Conservation (phyloP, 805 yeast genomes). For the Dipodascopsis tothii region DNA sequence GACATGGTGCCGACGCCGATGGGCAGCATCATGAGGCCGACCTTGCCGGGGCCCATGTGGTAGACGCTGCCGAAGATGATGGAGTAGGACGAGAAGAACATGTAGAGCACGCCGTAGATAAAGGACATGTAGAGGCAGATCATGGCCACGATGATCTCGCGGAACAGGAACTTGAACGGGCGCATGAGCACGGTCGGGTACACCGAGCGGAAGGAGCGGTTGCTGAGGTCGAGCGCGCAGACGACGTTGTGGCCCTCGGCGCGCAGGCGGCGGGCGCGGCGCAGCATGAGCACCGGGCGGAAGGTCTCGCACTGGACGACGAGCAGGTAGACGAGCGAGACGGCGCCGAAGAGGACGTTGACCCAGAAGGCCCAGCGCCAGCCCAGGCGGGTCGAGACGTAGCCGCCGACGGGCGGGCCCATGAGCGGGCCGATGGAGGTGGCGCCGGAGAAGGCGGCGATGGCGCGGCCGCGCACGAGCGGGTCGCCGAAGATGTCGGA, state of each 20-base stretch:
- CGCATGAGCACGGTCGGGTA: constrained; percentile 43
- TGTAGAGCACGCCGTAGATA: constrained; percentile 50
- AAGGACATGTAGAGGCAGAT: constrained; percentile 53
- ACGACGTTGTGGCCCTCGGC: constrained; percentile 48
- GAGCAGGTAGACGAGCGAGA: constrained; percentile 31
- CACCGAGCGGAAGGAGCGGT: constrained; percentile 36
- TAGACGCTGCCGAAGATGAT: constrained; percentile 38
- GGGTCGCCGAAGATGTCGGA: constrained; percentile 45
- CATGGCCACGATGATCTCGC: constrained; percentile 48
- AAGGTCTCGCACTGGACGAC: constrained; percentile 60
- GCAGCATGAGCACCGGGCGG: constrained; percentile 45
- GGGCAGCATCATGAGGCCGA: constrained; percentile 43
- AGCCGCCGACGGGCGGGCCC: constrained; percentile 42
- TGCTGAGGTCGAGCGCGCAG: constrained; percentile 41
- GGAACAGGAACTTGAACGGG: constrained; percentile 40
- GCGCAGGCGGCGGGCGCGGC: constrained; percentile 48
- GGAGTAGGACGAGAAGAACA: constrained; percentile 59
- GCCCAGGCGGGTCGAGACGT: constrained; percentile 46
- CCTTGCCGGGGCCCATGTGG: constrained; percentile 45
- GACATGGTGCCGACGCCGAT: constrained; percentile 45
- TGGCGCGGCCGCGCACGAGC: constrained; percentile 1
- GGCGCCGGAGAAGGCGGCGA: background rate
- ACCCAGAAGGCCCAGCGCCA: constrained; percentile 71
- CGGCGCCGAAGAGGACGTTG: constrained; percentile 43
- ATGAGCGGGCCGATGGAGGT: constrained; percentile 38